Evolutionary conservation across 2,329 filamentous ascomycete genomes (phyloP).

Genomic region (Paraphoma chrysanthemicola): DNA sequence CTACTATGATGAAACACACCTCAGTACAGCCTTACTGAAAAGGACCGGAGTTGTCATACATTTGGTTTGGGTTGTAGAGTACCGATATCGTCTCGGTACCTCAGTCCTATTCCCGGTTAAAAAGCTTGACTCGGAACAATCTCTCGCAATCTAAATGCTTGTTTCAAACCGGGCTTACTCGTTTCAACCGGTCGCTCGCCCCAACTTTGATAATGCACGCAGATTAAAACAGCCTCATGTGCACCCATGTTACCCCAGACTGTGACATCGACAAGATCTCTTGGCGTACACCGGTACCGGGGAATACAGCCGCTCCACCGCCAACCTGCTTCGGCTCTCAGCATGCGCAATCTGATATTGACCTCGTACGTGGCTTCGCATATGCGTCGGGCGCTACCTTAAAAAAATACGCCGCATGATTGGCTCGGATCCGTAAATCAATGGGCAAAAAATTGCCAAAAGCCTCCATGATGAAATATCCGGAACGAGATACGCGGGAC

Average conservation of each 20-base stretch:
- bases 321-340: slow-evolving; percentile 3
- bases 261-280: background rate
- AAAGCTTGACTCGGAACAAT: slow-evolving; percentile 13
- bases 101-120: slow-evolving; percentile 17
- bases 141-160: slow-evolving; percentile 16
- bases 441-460: background rate
- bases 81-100: slow-evolving; percentile 7
- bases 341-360: slow-evolving; percentile 2
- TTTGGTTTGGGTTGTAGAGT: slow-evolving; percentile 8
- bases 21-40: slow-evolving; percentile 10
- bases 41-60: slow-evolving; percentile 8
- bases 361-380: background rate
- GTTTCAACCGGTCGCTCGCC: slow-evolving; percentile 18
- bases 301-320: slow-evolving; percentile 6
- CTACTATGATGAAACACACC: slow-evolving; percentile 21
- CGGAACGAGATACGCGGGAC: background rate
- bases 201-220: background rate
- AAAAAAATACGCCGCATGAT: background rate
- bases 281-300: slow-evolving; percentile 8
- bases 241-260: slow-evolving; percentile 1
- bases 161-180: slow-evolving; percentile 12
- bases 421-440: background rate
- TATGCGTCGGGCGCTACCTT: too few relatives aligned
- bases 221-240: slow-evolving; percentile 7
- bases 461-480: background rate